Evolutionary conservation across 352 stramenopile genomes (phyloP).

Genomic region (Globisporangium alternatum): DNA sequence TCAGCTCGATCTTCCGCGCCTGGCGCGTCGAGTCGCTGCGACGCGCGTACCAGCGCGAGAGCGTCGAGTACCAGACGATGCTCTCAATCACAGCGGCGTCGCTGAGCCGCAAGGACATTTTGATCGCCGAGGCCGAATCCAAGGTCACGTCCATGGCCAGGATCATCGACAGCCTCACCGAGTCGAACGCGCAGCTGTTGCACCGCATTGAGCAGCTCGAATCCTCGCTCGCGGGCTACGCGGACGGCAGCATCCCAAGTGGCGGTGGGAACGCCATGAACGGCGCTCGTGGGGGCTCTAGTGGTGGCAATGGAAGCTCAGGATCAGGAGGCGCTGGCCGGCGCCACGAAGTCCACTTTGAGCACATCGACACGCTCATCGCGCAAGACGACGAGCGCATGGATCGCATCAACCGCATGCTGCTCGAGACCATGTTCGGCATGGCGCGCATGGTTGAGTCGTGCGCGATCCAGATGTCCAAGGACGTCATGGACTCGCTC

Average conservation of each 20-base stretch:
- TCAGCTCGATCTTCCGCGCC: conserved; percentile 61
- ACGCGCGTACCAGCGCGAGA: conserved; percentile 71
- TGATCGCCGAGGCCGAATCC: conserved; percentile 55
- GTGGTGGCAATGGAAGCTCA: background rate
- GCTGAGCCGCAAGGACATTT: conserved; percentile 72
- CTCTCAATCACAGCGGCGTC: conserved; percentile 70
- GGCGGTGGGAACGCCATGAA: background rate
- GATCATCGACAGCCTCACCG: conserved; percentile 78
- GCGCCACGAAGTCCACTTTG: conserved; percentile 37
- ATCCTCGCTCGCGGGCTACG: conserved; percentile 25
- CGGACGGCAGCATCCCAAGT: conserved; percentile 9
- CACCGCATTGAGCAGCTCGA: conserved; percentile 66
- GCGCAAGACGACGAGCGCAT: conserved; percentile 52
- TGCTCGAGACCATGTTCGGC: conserved; percentile 77
- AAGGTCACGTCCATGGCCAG: conserved; percentile 70
- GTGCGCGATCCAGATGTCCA: conserved; percentile 79
- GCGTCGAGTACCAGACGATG: conserved; percentile 79
- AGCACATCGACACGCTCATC: conserved; percentile 54
- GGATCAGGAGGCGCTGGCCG: conserved; percentile 5
- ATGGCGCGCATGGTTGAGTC: conserved; percentile 86
- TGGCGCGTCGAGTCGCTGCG: conserved; percentile 73
- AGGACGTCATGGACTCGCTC: conserved; percentile 79
- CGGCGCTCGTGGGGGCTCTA: background rate
- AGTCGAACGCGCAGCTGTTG: conserved; percentile 68
- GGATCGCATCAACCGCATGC: conserved; percentile 70